Evolutionary conservation across 352 stramenopile species (phyloP).

Genomic region (Blastocystis sp.): DNA sequence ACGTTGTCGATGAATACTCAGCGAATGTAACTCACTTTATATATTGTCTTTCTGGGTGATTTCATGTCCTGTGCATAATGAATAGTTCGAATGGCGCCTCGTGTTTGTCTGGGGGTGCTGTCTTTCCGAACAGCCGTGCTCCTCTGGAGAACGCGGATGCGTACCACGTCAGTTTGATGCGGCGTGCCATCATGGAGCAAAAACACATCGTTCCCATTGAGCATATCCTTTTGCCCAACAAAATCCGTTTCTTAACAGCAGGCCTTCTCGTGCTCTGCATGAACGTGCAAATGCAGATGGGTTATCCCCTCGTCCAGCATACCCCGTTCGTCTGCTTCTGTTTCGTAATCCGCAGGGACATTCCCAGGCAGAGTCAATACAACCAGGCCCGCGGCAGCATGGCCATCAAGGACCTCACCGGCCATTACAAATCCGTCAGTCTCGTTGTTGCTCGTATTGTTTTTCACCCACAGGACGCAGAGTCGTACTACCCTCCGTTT

Average conservation of each 20-base stretch:
- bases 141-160: neutral
- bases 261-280: neutral
- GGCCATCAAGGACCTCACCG: conserved; percentile 21
- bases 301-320: neutral
- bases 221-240: conserved; percentile 36
- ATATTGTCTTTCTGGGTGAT: conserved; percentile 40
- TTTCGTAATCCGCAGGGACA: neutral
- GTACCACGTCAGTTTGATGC: neutral
- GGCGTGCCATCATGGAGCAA: neutral
- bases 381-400: neutral
- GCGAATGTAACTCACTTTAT: conserved; percentile 40
- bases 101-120: neutral
- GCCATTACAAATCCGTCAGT: conserved; percentile 32
- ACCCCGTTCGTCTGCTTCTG: neutral
- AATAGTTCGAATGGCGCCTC: neutral
- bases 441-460: no score
- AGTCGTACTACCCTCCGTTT: conserved; percentile 3
- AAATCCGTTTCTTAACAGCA: conserved; percentile 14
- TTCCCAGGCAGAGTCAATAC: neutral
- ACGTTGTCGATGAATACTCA: conserved; percentile 55
- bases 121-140: neutral
- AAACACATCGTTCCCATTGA: conserved; percentile 47
- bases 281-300: conserved; percentile 3
- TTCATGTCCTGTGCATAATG: neutral
- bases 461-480: neutral